Evolutionary conservation across 345 rosid genomes (phyloP), one percentile per base, ranked within the genome.

Genomic region (Arabis hirsuta): DNA sequence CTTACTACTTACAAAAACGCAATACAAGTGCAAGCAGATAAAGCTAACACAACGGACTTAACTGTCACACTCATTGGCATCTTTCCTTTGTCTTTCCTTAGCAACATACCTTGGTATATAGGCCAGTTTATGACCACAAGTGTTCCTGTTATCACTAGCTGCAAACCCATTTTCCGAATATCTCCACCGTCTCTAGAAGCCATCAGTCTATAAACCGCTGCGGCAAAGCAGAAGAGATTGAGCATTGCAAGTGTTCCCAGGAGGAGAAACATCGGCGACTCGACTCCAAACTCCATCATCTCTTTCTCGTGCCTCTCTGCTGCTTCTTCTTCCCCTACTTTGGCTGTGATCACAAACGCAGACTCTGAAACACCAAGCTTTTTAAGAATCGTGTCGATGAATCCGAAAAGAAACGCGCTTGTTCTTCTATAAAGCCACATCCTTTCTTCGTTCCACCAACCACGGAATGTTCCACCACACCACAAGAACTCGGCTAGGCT

Each of bases 381-480:
- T 71, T 69, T 85, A 34, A 76, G 31, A 36, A 85, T 51, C 20
- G 84, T 79, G 68, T 91, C 89, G 0, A 67, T 47, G 80, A 82
- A 78, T 43, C 87, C 94, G 16, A 89, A 85, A 12, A 90, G 74
- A 72, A 82, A 89, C 12, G 97, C 80, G 69, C 82, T 85, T 34
- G 93, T 86, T 78, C 98, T 82, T 71, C 82, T 86, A 34, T 84
- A 93, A 47, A 90, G 82, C 92, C 94, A 88, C 38, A 83, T 83
- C 62, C 94, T 71, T 76, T 85, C 92, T 1, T 86, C 89, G 36
- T 89, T 87, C 90, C 91, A 86, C 97, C 94, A 88, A 19, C 90
- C 90, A 9, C 34, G 80, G 26, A 83, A 14, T 6, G 97, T 88
- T 51, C 97, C 94, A 20, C 81, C 88, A 12, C 74, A 71, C 81